phyloP scores from a whole-genome alignment of 305 asterid genomes.

The Fraxinus angustifolia region DNA sequence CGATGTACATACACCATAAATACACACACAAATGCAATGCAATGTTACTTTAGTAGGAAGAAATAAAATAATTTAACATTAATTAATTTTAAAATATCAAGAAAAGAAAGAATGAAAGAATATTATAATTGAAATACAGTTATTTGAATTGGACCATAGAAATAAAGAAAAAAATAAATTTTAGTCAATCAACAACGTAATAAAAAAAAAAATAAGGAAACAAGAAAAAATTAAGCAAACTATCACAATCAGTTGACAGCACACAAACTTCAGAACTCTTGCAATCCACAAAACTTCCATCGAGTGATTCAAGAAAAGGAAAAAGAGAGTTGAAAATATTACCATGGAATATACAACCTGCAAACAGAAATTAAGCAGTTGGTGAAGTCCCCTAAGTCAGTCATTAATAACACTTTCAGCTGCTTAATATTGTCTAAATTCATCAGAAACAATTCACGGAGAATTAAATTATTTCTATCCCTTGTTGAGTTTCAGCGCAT shows the following conservation, averaged over 20 bases:
- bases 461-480: neutral
- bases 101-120: no score
- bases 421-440: neutral
- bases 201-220: neutral
- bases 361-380: neutral
- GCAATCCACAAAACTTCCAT: neutral
- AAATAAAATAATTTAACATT: no score
- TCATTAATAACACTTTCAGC: constrained; percentile 3
- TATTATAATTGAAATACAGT: neutral
- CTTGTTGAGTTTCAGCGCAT: constrained; percentile 27
- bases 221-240: neutral
- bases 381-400: neutral
- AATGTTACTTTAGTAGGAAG: neutral
- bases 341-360: neutral
- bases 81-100: no score
- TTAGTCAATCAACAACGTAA: neutral
- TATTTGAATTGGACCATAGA: neutral
- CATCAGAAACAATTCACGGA: neutral
- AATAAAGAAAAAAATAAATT: neutral
- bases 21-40: neutral
- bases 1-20: neutral
- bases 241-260: neutral
- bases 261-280: neutral
- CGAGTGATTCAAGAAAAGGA: neutral
- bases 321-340: neutral